Evolutionary conservation across 352 stramenopile genomes (phyloP).

Genomic region (Labyrinthula sp.): DNA sequence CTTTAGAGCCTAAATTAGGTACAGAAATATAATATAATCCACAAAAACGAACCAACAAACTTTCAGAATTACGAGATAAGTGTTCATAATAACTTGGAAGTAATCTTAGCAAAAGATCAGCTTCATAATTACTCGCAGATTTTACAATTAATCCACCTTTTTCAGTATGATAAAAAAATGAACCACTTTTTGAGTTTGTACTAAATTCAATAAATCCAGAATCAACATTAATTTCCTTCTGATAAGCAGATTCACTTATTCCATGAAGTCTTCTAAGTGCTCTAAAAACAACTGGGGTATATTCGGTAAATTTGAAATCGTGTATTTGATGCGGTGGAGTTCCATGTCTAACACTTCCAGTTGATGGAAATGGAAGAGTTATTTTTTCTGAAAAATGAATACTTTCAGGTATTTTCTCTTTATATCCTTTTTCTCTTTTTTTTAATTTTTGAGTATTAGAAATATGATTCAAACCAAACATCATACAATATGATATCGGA

Average conservation of each 20-base stretch:
- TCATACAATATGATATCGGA: slow-evolving; percentile 71
- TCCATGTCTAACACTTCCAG: too few species aligned
- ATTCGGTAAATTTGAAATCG: slow-evolving; percentile 68
- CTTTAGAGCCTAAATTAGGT: slow-evolving; percentile 70
- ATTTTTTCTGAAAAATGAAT: too few species aligned
- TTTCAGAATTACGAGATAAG: slow-evolving; percentile 84
- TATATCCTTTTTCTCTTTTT: too few species aligned
- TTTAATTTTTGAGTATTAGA: too few species aligned
- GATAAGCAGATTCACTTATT: slow-evolving; percentile 43
- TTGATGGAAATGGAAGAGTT: too few species aligned
- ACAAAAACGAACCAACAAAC: slow-evolving; percentile 83
- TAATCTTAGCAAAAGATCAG: slow-evolving; percentile 86
- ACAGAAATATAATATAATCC: slow-evolving; percentile 94
- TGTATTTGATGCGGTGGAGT: slow-evolving; percentile 43
- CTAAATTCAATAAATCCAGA: slow-evolving; percentile 73
- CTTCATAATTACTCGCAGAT: slow-evolving; percentile 92
- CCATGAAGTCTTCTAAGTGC: slow-evolving; percentile 26
- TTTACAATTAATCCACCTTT: slow-evolving; percentile 97
- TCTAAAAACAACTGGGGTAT: slow-evolving; percentile 37
- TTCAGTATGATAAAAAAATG: slow-evolving; percentile 98
- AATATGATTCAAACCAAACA: too few species aligned
- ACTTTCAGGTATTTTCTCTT: too few species aligned
- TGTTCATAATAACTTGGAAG: slow-evolving; percentile 92
- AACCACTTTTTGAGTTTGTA: slow-evolving; percentile 78
- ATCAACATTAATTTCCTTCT: slow-evolving; percentile 55